Conservation (phyloP, 306 rosid genomes). For the Vigna angularis region DNA sequence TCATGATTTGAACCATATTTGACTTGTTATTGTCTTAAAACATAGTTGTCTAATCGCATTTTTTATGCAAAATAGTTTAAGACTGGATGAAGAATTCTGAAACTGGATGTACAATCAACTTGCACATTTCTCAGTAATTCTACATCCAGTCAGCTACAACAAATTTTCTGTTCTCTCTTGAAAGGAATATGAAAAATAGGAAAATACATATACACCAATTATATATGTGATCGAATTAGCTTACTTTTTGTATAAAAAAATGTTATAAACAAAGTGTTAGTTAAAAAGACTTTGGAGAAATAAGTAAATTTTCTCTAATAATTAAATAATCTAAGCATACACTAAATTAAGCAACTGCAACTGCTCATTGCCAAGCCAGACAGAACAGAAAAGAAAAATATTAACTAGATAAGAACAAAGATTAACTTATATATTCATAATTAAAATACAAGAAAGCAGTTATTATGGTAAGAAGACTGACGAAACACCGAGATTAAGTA, state of each 20-base stretch:
- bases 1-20: neutral
- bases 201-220: neutral
- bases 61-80: no score
- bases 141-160: neutral
- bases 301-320: neutral
- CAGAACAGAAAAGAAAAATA: neutral
- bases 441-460: conserved; percentile 27
- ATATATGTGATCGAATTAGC: neutral
- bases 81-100: no score
- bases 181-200: neutral
- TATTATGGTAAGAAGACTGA: conserved; percentile 55
- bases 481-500: conserved; percentile 96
- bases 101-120: neutral
- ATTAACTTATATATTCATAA: conserved; percentile 21
- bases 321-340: neutral
- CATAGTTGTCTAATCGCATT: neutral
- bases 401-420: conserved; percentile 2
- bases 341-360: neutral
- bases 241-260: neutral
- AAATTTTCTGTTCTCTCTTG: neutral
- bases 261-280: neutral
- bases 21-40: neutral
- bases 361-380: conserved; percentile 1
- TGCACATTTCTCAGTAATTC: conserved; percentile 4
- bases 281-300: neutral